Evolutionary conservation across 257 asterid species (phyloP), one percentile per base, ranked within the genome.

Genomic region (Solanum etuberosum): DNA sequence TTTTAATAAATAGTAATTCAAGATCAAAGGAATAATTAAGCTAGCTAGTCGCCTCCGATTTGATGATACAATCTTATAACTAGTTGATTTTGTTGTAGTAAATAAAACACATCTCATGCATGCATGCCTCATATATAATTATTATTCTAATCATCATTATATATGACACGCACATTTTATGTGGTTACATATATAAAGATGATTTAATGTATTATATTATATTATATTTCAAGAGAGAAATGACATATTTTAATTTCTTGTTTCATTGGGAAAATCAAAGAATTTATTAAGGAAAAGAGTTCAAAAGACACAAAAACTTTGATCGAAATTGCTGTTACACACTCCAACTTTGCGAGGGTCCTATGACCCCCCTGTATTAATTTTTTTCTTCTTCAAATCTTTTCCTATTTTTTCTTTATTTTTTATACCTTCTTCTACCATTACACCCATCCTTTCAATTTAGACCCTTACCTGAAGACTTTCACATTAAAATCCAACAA

Each of bases 21-120:
- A 20, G 88, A 68, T 67, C 4, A 93, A 31, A 76, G 85, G 83
- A 90, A 68, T 70, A 65, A n/a, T 23, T 57, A 65, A 25, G 7
- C 9, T 86, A 46, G 20, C 9, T 86, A 46, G 34, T 40, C 83
- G 38, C 10, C 21, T 67, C 32, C 5, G 57, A 51, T 51, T 67
- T 68, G 74, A 70, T 16, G 9, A 46, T 13, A 46, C n/a, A 16
- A 57, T 12, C 25, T 20, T 20, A 57, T 21, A 21, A 71, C 15
- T 71, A 72, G 46, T 34, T 72, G 46, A 72, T 72, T 34, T 72
- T 72, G 46, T 9, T 34, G 80, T 20, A 72, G 29, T 72, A 72
- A 72, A 72, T 72, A 72, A 71, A 32, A 31, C 77, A 8, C 34
- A 9, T 57, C 65, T 57, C 32, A 25, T 14, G 37, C 74, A 15